Base-by-base conservation (phyloP, 495 filamentous ascomycete species). In the Lindgomyces ingoldianus region DNA sequence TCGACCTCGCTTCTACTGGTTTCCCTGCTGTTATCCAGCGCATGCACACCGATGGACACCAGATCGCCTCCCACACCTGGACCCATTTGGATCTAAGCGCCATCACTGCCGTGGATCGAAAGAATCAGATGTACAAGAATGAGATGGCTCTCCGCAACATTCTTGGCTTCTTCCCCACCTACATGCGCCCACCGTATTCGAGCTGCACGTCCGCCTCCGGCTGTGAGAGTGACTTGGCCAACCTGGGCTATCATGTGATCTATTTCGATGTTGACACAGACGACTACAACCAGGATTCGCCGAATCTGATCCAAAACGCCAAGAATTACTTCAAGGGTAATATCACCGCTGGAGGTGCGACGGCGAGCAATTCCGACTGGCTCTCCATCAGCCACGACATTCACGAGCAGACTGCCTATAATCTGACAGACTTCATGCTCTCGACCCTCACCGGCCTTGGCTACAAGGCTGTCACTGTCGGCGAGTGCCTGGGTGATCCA, bases 21-120 rank as follows among this genome's bases (percentile, higher is more conserved):
- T 90, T 84, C 78, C 79, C 79, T 19, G 70, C 77, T 9, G 77
- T 91, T 39, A 88, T 94, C 45, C 72, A 84, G 77, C 86, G 89
- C 63, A 91, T 87, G 87, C 74, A 79, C 62, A 75, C 74, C 45
- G 80, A 79, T 52, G 90, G 90, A n/a, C 91, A 96, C 71, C 91
- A 94, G 72, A 79, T 96, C 56, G 91, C 87, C 27, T 89, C 85
- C 67, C 91, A 96, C 67, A 94, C 89, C 1, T 96, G 90, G 90
- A 89, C 87, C 41, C 91, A 96, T 68, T 78, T 86, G 76, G 81
- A 91, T 79, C 75, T 91, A 67, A 81, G 81, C 74, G 81, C 82
- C 70, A 72, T 85, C 72, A 77, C 82, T 52, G 62, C 83, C 53
- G 70, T 70, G 27, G 72, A 87, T 59, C 85, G 88, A 62, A 78